Base-by-base conservation (phyloP, 2,329 filamentous ascomycete genomes). In the Talaromyces sp. region DNA sequence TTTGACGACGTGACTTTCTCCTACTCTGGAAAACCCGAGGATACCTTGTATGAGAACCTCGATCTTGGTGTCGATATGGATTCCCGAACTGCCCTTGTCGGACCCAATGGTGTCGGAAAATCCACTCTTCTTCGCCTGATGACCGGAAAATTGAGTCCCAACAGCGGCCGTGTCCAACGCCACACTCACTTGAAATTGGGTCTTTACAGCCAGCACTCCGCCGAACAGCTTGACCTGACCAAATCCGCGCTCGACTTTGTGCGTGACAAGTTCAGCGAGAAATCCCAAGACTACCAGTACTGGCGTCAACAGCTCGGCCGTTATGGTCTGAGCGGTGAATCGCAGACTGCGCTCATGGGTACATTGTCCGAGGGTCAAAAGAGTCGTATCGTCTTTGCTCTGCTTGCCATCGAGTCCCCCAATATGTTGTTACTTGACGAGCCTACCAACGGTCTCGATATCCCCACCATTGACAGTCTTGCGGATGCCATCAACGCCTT, bases 51-150 rank as follows among this genome's bases (percentile, higher is more conserved):
- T 83, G 91, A 93, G 79, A 87, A 97, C 82, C 86, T 99, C 46
- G 95, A 99, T 76, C 90, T 99, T 67, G 95, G 95, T 87, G 95
- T 99, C 72, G 96, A 99, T 80, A 99, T 99, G 95, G 95, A 99
- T 83, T 97, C 93, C 66, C 89, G 95, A 82, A 96, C 93, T 54
- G 93, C 93, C 55, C 88, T 99, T 66, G 95, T 99, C 75, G 95
- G 95, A 65, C 95, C 95, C 76, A 98, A 98, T 80, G 95, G 95
- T 92, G 95, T 98, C 64, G 95, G 95, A 78, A 99, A 99, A 84
- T 98, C 95, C 25, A 98, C 95, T 14, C 85, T 98, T 63, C 88
- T 99, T 67, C 90, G 91, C 70, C 87, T 99, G 70, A 98, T 99
- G 91, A 98, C 93, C 14, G 93, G 92, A 79, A 92, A 95, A 82